A percentile compares a stretch with the other conserved stretches of the same genome.
Evolutionary conservation across 176 grass and related monocot genomes (phyloP).

Genomic region (Cenchrus purpureus): DNA sequence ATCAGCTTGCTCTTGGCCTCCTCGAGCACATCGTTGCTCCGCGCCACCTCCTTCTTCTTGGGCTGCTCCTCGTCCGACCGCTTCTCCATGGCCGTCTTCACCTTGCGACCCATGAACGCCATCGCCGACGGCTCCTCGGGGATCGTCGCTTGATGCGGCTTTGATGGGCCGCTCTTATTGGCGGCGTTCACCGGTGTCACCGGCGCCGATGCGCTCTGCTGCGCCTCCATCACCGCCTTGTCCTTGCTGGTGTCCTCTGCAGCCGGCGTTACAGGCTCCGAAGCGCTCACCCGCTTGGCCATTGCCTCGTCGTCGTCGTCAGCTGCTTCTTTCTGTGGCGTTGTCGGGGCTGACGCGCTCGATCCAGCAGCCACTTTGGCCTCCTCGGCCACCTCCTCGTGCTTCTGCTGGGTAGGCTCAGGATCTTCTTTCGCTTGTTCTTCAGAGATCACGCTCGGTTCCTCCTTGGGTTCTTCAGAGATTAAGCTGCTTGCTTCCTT

Average conservation of each 20-base stretch:
- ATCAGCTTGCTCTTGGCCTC: constrained; percentile 73
- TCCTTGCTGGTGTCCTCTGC: constrained; percentile 11
- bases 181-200: constrained; percentile 15
- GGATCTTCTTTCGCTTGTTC: constrained; percentile 14
- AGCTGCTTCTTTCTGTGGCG: constrained; percentile 18
- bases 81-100: constrained; percentile 66
- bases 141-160: not conserved
- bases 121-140: not conserved
- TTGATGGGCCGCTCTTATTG: not conserved
- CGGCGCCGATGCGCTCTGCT: constrained; percentile 7
- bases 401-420: not conserved
- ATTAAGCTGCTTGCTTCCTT: not conserved
- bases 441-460: not conserved
- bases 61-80: constrained; percentile 54
- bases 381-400: not conserved
- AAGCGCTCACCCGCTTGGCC: not conserved
- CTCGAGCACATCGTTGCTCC: constrained; percentile 82
- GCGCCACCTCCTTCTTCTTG: constrained; percentile 67
- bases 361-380: not conserved
- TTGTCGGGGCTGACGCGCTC: constrained; percentile 25
- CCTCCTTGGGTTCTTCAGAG: constrained; percentile 15
- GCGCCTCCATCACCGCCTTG: constrained; percentile 12
- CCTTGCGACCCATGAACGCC: constrained; percentile 53
- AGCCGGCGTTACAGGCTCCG: constrained; percentile 41
- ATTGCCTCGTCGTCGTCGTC: not conserved